phyloP scores from a whole-genome alignment of 1,139 yeast genomes.

The Sugiyamaella pinicola region DNA sequence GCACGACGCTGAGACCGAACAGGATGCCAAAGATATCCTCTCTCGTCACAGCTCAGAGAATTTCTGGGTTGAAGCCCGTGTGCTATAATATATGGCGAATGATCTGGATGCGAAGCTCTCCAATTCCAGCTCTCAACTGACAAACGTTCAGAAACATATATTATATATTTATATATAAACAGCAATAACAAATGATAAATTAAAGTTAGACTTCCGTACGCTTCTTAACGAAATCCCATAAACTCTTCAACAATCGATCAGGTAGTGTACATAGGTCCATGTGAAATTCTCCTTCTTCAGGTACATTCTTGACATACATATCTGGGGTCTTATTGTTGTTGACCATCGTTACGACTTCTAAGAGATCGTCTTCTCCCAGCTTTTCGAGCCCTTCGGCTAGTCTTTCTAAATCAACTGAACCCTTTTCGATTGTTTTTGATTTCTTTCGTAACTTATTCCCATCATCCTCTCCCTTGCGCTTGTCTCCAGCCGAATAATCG shows the following conservation, averaged over 20 bases:
- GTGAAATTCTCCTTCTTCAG: constrained; percentile 95
- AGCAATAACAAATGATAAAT: constrained; percentile 3
- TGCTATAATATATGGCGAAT: not conserved
- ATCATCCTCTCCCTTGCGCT: constrained; percentile 47
- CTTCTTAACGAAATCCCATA: constrained; percentile 92
- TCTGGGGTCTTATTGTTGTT: constrained; percentile 94
- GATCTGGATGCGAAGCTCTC: no score
- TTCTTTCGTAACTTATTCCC: constrained; percentile 47
- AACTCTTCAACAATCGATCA: constrained; percentile 83
- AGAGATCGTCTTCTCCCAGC: constrained; percentile 86
- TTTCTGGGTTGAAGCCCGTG: constrained; percentile 52
- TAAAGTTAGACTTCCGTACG: constrained; percentile 34
- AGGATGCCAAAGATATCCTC: constrained; percentile 57
- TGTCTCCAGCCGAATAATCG: constrained; percentile 39
- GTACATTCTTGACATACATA: constrained; percentile 94
- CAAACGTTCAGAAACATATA: no score
- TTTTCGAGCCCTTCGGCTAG: constrained; percentile 88
- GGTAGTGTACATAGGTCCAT: constrained; percentile 95
- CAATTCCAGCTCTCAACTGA: no score
- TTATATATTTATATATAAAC: not conserved
- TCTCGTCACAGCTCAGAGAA: constrained; percentile 55
- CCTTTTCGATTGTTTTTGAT: constrained; percentile 65
- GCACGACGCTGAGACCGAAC: constrained; percentile 53
- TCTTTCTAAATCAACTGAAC: constrained; percentile 74
- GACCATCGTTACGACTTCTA: constrained; percentile 96